Evolutionary conservation across 345 rosid genomes (phyloP).

Genomic region (Gossypium anomalum): DNA sequence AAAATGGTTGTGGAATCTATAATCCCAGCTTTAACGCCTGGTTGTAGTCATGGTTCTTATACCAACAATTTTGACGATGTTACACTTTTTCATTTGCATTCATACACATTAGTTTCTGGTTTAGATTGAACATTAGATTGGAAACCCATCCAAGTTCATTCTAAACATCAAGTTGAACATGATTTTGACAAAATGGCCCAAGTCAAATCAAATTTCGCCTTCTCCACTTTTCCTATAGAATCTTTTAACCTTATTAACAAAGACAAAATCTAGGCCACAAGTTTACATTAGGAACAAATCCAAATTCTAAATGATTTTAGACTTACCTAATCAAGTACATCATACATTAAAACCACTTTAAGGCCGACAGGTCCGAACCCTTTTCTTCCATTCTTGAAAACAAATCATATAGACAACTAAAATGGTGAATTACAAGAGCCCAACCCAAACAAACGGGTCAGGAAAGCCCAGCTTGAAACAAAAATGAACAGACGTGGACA

Average conservation of each 20-base stretch:
- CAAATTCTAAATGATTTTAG: background rate
- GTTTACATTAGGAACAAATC: background rate
- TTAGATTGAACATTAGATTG: background rate
- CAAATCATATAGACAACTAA: background rate
- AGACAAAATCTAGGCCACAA: too few species aligned
- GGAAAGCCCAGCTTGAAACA: too few species aligned
- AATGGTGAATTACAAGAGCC: background rate
- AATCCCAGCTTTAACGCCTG: background rate
- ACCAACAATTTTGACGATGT: background rate
- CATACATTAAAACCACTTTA: background rate
- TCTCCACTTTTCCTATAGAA: background rate
- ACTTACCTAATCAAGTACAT: background rate
- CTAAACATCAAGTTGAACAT: background rate
- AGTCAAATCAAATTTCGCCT: background rate
- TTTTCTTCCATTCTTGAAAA: background rate
- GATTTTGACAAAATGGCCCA: background rate
- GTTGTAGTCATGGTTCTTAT: background rate
- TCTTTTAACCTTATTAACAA: too few species aligned
- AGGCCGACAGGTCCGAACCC: background rate
- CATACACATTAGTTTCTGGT: background rate
- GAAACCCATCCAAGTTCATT: background rate
- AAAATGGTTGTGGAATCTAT: background rate
- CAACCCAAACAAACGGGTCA: background rate
- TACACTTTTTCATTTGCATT: background rate
- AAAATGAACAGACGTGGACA: background rate